A percentile compares a stretch with the other conserved stretches of the same genome.
Conservation (phyloP, 2,329 filamentous ascomycete species). For the Chrysoporthe deuterocubensis region DNA sequence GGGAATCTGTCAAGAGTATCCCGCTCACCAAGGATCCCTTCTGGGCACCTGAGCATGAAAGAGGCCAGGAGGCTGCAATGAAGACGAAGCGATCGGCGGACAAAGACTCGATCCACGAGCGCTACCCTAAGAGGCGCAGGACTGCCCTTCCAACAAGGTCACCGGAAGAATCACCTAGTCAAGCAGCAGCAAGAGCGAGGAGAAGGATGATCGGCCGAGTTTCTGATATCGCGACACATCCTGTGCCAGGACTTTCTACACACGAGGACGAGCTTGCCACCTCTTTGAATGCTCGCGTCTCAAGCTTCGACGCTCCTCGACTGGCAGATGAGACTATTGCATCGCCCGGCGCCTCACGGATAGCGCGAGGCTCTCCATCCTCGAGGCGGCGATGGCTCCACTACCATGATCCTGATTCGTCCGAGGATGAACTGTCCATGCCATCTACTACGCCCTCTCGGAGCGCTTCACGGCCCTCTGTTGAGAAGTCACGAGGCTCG, state of each 20-base stretch:
- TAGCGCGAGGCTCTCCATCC: constrained; percentile 5
- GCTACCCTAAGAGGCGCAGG: constrained; percentile 18
- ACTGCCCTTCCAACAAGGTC: neutral
- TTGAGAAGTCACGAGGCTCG: neutral
- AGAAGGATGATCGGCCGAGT: neutral
- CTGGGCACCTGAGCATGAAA: constrained; percentile 22
- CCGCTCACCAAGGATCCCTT: constrained; percentile 22
- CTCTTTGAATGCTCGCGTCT: neutral
- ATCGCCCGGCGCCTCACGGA: neutral
- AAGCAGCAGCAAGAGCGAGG: constrained; percentile 12
- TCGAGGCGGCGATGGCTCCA: neutral
- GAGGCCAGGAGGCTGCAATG: neutral
- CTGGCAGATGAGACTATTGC: constrained; percentile 1
- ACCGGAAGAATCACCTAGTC: constrained; percentile 23
- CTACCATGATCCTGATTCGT: constrained; percentile 13
- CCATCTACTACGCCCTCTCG: constrained; percentile 19
- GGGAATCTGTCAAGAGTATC: constrained; percentile 24
- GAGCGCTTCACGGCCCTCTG: neutral
- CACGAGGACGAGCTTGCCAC: constrained; percentile 24
- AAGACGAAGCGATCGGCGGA: constrained; percentile 26
- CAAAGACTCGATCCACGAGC: constrained; percentile 18
- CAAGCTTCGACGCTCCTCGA: constrained; percentile 3
- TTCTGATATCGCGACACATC: constrained; percentile 3
- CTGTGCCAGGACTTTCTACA: neutral
- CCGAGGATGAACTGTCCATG: constrained; percentile 27